Evolutionary conservation across 305 asterid genomes (phyloP), one percentile per base, ranked within the genome.

Genomic region (Solanum hybrid): DNA sequence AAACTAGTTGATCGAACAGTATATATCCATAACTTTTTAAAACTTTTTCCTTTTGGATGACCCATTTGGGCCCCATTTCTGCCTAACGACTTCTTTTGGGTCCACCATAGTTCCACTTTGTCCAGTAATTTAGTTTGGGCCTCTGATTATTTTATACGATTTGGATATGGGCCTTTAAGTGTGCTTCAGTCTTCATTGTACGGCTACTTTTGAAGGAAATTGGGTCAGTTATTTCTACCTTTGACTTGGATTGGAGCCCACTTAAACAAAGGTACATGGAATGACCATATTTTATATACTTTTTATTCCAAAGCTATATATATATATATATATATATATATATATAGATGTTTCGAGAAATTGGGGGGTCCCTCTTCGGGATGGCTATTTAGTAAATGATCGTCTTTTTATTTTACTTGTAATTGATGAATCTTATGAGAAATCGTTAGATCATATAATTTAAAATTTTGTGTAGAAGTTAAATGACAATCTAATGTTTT

Each of bases 51-150:
- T 51, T 45, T 51, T 31, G 31, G 17, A 31, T 31, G 88, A 27
- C 38, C 37, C 33, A 57, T 26, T 37, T 78, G 39, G 91, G 92
- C 87, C 73, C 94, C 93, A 88, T 41, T 37, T 51, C 36, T 37
- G 70, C 91, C 89, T 87, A 31, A 31, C 81, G 4, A 61, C 26
- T 61, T 61, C 72, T 61, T 61, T 61, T 61, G 93, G 91, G 93
- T 89, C 94, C 93, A 86, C 91, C 8, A 29, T 24, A 75, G 73
- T 37, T 68, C 36, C 89, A n/a, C 37, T 72, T 87, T 73, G 70
- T 76, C 36, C 38, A 73, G 38, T 84, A 84, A 17, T 45, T 81
- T 83, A 29, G 88, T 83, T 83, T 83, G 88, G 88, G 88, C 88
- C 88, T 83, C 39, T 83, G 27, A 83, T 9, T 83, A 83, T 45